Evolutionary conservation across 495 filamentous ascomycete species (phyloP).

Genomic region (Acidomyces sp.): DNA sequence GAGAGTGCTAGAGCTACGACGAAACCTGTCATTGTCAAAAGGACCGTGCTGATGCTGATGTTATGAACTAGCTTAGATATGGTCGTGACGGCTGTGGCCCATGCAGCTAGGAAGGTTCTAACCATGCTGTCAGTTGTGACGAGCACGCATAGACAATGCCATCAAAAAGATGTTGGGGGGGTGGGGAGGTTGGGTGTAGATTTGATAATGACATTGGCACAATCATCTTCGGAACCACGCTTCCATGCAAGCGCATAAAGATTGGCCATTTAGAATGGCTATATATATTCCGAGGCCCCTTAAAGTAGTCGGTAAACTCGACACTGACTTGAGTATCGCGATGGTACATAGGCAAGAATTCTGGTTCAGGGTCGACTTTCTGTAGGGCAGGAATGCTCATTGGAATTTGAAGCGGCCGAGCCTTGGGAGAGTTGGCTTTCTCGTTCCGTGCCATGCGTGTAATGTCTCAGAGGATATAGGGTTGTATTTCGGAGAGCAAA

Average conservation of each 20-base stretch:
- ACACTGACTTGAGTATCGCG: too few species aligned
- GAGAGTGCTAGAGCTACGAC: conserved; percentile 73
- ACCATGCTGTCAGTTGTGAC: too few species aligned
- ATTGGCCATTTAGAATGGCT: conserved; percentile 72
- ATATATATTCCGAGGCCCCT: conserved; percentile 54
- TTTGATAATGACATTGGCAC: conserved; percentile 3
- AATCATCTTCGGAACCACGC: conserved; percentile 58
- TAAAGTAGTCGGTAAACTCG: conserved; percentile 6
- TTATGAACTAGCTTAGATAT: conserved; percentile 41
- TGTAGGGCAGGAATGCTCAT: too few species aligned
- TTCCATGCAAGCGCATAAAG: conserved; percentile 68
- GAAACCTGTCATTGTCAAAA: conserved; percentile 80
- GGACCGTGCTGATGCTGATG: conserved; percentile 50
- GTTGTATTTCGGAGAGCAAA: too few species aligned
- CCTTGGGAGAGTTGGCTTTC: too few species aligned
- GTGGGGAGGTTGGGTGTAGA: conserved; percentile 44
- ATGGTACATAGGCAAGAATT: too few species aligned
- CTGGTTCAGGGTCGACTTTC: too few species aligned
- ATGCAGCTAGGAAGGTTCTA: conserved; percentile 46
- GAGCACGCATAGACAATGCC: too few species aligned
- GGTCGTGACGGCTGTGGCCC: conserved; percentile 56
- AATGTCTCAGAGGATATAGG: too few species aligned
- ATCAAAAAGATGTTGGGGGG: too few species aligned
- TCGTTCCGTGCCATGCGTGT: too few species aligned
- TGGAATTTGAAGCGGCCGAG: too few species aligned